Evolutionary conservation across 2,329 filamentous ascomycete genomes (phyloP).

Genomic region (Calonectria pauciramosa): DNA sequence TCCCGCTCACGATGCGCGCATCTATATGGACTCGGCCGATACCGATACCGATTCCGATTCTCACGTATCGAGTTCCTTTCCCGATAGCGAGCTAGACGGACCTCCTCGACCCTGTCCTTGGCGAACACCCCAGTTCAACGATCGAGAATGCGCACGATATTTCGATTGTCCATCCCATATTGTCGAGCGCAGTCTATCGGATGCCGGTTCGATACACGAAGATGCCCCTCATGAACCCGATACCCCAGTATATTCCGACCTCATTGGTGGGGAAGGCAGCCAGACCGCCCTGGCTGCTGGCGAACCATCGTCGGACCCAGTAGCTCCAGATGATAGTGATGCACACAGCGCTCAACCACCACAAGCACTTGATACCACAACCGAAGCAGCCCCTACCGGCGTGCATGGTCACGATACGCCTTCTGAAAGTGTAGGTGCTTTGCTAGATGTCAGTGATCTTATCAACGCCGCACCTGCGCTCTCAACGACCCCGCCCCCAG

Average conservation of each 20-base stretch:
- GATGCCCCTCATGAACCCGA: slow-evolving; percentile 31
- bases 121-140: slow-evolving; percentile 54
- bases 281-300: background rate
- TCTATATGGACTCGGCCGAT: slow-evolving; percentile 30
- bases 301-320: background rate
- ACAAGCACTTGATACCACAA: background rate
- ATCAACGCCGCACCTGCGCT: slow-evolving; percentile 12
- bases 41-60: slow-evolving; percentile 43
- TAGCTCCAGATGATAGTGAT: background rate
- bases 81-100: slow-evolving; percentile 48
- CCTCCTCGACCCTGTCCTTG: slow-evolving; percentile 51
- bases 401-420: background rate
- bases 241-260: slow-evolving; percentile 19
- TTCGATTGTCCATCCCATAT: slow-evolving; percentile 64
- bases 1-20: slow-evolving; percentile 31
- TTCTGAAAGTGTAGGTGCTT: background rate
- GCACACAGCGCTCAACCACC: background rate
- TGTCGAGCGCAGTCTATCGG: slow-evolving; percentile 54
- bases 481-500: background rate
- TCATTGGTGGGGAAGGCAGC: slow-evolving; percentile 12
- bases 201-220: slow-evolving; percentile 41
- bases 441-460: slow-evolving; percentile 17
- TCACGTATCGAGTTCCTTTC: slow-evolving; percentile 54
- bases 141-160: slow-evolving; percentile 61
- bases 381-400: background rate